These are phyloP conservation scores for Sporothrix brunneoviolacea DNA, from an alignment of 2,329 filamentous ascomycete species.

Conservation along the genomic window DNA sequence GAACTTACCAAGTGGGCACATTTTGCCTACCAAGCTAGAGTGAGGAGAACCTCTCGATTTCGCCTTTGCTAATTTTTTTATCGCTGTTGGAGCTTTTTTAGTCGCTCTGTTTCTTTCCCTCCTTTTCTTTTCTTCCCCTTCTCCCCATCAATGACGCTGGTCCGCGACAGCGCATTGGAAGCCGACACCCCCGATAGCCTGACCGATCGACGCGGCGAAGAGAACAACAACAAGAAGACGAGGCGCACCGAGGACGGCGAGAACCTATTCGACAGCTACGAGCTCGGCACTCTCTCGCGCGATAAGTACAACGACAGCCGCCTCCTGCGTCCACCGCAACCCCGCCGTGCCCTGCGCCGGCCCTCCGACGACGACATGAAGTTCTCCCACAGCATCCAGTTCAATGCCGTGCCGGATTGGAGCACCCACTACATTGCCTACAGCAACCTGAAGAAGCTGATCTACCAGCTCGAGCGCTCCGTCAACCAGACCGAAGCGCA, in stretches of 20 bases:
- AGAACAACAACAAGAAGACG: neutral
- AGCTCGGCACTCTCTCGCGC: constrained; percentile 3
- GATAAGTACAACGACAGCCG: neutral
- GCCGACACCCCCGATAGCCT: neutral
- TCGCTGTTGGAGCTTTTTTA: neutral
- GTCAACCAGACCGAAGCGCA: constrained; percentile 53
- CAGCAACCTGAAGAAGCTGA: constrained; percentile 98
- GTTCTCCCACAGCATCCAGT: constrained; percentile 99
- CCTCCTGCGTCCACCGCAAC: neutral
- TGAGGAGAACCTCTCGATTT: neutral
- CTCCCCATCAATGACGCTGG: constrained; percentile 3
- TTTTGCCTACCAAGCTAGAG: constrained; percentile 1
- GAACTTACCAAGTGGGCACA: constrained; percentile 5
- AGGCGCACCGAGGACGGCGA: neutral
- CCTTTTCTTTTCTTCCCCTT: neutral
- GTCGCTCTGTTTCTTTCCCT: neutral
- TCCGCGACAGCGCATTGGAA: neutral
- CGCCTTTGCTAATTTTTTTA: too few species aligned
- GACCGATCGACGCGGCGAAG: neutral
- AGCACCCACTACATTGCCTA: constrained; percentile 97
- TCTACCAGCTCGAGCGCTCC: constrained; percentile 89
- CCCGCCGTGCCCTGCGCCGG: constrained; percentile 17
- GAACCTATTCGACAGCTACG: neutral
- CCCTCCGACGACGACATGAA: constrained; percentile 63
- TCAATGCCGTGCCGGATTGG: constrained; percentile 99